phyloP scores from a whole-genome alignment of 306 rosid species.

The Sechiopsis laciniata region DNA sequence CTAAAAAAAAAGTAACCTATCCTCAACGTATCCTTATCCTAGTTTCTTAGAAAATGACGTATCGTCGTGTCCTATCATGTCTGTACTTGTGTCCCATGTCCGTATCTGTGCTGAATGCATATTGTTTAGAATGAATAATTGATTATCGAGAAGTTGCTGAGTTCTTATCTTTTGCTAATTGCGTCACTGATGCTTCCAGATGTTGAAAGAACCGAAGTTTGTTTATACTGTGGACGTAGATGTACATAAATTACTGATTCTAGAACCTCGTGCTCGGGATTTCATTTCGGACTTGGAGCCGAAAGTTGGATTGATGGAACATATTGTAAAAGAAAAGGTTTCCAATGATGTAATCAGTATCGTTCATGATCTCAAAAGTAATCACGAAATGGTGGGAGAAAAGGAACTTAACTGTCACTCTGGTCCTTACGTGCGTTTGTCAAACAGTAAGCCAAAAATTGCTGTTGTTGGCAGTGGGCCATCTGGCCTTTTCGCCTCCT shows the following conservation, averaged over 20 bases:
- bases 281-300: conserved; percentile 74
- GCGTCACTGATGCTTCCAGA: conserved; percentile 38
- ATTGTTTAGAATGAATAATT: neutral
- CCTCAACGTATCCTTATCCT: no score
- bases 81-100: no score
- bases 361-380: conserved; percentile 41
- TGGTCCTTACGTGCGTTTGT: conserved; percentile 22
- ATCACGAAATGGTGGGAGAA: conserved; percentile 28
- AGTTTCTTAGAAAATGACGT: no score
- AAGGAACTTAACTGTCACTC: conserved; percentile 28
- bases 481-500: conserved; percentile 80
- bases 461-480: conserved; percentile 92
- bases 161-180: conserved; percentile 15
- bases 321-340: conserved; percentile 34
- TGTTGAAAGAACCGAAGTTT: conserved; percentile 80
- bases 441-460: conserved; percentile 55
- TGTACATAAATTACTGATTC: conserved; percentile 54
- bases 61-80: no score
- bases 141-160: conserved; percentile 8
- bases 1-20: no score
- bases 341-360: conserved; percentile 54
- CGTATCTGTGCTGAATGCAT: no score
- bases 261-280: conserved; percentile 81
- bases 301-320: conserved; percentile 76
- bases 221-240: conserved; percentile 90